Conservation (phyloP, 352 stramenopile species). For the Phytopythium delawarense region DNA sequence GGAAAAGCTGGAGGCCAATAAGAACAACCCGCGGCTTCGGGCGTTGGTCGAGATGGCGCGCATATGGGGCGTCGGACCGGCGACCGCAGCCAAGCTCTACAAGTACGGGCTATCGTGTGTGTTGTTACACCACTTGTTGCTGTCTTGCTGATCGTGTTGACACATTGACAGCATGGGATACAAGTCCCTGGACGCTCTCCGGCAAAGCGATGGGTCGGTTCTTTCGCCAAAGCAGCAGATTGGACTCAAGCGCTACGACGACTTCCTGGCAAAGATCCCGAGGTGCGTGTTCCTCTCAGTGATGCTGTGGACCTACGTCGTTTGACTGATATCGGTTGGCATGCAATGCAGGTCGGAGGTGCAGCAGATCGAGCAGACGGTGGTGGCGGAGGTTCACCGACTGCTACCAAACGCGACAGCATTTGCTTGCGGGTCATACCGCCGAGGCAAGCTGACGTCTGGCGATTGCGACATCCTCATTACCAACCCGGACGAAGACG, state of each 20-base stretch:
- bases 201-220: conserved; percentile 26
- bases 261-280: conserved; percentile 79
- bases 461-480: conserved; percentile 82
- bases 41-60: conserved; percentile 59
- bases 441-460: conserved; percentile 60
- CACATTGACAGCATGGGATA: conserved; percentile 34
- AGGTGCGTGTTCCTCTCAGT: conserved; percentile 18
- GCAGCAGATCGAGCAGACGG: conserved; percentile 62
- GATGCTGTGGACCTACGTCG: background rate
- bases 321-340: background rate
- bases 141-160: background rate
- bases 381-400: conserved; percentile 64
- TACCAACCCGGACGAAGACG: conserved; percentile 62
- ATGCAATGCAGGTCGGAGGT: conserved; percentile 57
- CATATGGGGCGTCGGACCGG: conserved; percentile 77
- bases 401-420: conserved; percentile 59
- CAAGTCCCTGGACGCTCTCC: conserved; percentile 56
- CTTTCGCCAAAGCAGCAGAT: conserved; percentile 70
- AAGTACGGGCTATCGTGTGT: conserved; percentile 21
- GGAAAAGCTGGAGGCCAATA: conserved; percentile 81
- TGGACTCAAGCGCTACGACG: conserved; percentile 75
- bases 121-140: background rate
- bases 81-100: conserved; percentile 75
- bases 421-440: conserved; percentile 75
- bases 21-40: conserved; percentile 47